Conservation (phyloP, 768 basidiomycete genomes). For the Termitomyces sp. region DNA sequence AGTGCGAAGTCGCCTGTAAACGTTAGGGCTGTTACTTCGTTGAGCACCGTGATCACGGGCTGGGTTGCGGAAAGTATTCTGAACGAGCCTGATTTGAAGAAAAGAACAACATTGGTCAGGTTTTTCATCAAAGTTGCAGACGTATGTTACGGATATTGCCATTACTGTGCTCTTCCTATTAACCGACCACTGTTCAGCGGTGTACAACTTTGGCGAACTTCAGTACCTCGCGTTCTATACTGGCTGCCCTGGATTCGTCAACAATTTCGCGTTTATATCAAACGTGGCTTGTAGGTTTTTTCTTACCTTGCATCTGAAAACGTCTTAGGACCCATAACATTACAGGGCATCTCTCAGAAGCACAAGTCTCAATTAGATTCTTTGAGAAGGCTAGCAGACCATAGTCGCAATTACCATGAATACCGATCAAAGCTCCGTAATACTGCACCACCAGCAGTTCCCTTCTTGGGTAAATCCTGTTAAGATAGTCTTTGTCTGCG, state of each 20-base stretch:
- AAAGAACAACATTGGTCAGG: conserved; percentile 71
- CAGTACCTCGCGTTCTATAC: conserved; percentile 86
- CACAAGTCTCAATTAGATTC: conserved; percentile 73
- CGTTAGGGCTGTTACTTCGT: conserved; percentile 77
- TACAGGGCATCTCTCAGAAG: conserved; percentile 79
- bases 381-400: conserved; percentile 84
- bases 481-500: conserved; percentile 3
- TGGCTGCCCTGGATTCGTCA: conserved; percentile 93
- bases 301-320: background rate
- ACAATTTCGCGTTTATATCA: conserved; percentile 89
- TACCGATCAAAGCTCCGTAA: conserved; percentile 86
- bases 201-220: conserved; percentile 83
- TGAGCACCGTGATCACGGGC: conserved; percentile 91
- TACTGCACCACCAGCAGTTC: conserved; percentile 88
- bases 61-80: conserved; percentile 96
- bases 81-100: conserved; percentile 85
- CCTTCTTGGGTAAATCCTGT: conserved; percentile 76
- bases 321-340: background rate
- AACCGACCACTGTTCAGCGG: conserved; percentile 45
- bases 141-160: conserved; percentile 39
- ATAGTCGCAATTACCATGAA: conserved; percentile 84
- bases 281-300: conserved; percentile 79
- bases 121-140: conserved; percentile 94
- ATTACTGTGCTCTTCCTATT: background rate
- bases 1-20: conserved; percentile 58